phyloP scores from a whole-genome alignment of 2,329 filamentous ascomycete genomes.

The Nannizzia gypsea region DNA sequence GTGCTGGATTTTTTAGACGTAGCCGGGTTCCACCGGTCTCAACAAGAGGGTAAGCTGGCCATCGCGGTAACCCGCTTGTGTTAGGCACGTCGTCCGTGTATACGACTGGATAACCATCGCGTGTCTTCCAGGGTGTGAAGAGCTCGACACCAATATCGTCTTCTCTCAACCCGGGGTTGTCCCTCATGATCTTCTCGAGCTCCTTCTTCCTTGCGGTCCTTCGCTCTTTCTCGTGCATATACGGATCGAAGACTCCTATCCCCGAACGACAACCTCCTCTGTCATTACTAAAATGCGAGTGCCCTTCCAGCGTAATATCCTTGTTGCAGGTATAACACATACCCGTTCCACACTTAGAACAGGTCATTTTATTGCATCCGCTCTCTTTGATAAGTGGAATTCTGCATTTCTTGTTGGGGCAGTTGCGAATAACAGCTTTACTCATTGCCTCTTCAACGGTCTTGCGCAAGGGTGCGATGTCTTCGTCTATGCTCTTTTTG shows the following conservation, averaged over 20 bases:
- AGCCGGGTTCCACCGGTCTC: too few relatives aligned
- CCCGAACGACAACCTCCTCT: not conserved
- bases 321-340: slow-evolving; percentile 55
- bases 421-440: slow-evolving; percentile 61
- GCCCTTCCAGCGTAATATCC: slow-evolving; percentile 45
- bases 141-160: slow-evolving; percentile 49
- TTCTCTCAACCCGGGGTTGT: slow-evolving; percentile 50
- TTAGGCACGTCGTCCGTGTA: too few relatives aligned
- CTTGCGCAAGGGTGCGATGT: slow-evolving; percentile 49
- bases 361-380: slow-evolving; percentile 78
- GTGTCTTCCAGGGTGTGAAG: not conserved
- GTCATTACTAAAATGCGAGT: slow-evolving; percentile 52
- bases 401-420: slow-evolving; percentile 46
- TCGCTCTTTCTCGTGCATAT: slow-evolving; percentile 31
- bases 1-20: too few relatives aligned
- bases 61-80: too few relatives aligned
- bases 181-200: slow-evolving; percentile 42
- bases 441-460: slow-evolving; percentile 77
- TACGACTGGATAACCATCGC: not conserved
- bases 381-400: slow-evolving; percentile 65
- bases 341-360: slow-evolving; percentile 42
- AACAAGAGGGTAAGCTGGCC: too few relatives aligned
- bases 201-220: slow-evolving; percentile 46
- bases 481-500: slow-evolving; percentile 51
- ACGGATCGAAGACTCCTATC: too few relatives aligned